Evolutionary conservation across 2,329 filamentous ascomycete genomes (phyloP), one percentile per base, ranked within the genome.

Genomic region (Fusarium sp.): DNA sequence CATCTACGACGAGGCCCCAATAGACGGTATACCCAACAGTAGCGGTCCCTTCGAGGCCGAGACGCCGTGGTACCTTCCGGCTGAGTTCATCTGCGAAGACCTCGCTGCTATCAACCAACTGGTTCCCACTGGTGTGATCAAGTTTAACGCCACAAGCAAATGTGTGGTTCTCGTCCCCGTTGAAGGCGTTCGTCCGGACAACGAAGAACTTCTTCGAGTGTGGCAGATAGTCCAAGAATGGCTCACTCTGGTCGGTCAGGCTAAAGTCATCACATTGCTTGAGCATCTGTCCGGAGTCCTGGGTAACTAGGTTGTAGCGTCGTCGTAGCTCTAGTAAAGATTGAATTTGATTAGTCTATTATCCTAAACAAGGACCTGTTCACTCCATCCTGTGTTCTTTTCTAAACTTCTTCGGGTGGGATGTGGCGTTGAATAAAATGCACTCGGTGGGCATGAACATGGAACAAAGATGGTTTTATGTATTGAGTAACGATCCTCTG

Each of bases 41-140:
- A 42, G 14, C 7, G 57, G 60, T 0, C 60, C 60, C 0, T 62
- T 62, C 4, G 60, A 62, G 5, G 9, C 40, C 1, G 47, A 57
- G 4, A 3, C 31, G 21, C 43, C 43, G 5, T 45, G 34, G 9
- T n/a, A 10, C 0, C 19, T 36, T 13, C 42, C 28, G 0, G 1
- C 45, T 2, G 57, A 43, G 3, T 34, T 21, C 2, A 19, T 62
- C 0, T 4, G 11, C 6, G 22, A 14, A 10, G 57, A 62, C 10
- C 15, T 62, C 14, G 36, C 15, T 0, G 11, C 24, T 13, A 56
- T 62, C 19, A 62, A 62, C 13, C 4, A n/a, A 3, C 5, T 56
- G 3, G 11, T 47, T 1, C 42, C 33, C 1, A 13, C 24, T 0
- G 19, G 33, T 6, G 26, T 54, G 3, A 42, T 62, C 17, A 55